A percentile compares a stretch with the other conserved stretches of the same genome.
phyloP scores from a whole-genome alignment of 345 rosid genomes.

The Eucalyptus sp. region DNA sequence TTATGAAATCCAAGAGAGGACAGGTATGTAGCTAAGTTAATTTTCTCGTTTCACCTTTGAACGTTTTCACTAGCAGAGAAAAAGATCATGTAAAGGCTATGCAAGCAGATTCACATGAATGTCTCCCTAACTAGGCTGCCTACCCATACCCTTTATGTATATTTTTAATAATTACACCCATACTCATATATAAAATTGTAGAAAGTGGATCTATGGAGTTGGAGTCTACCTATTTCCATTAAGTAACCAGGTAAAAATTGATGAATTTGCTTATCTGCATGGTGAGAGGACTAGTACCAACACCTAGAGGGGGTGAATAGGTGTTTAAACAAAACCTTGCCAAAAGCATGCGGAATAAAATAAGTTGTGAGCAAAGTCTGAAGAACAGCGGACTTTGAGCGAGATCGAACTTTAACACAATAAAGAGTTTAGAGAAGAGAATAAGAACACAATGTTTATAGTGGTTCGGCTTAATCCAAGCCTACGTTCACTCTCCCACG shows the following conservation, averaged over 20 bases:
- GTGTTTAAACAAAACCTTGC: too few species aligned
- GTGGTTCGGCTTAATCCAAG: too few species aligned
- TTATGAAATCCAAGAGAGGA: not conserved
- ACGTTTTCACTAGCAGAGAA: not conserved
- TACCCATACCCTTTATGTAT: not conserved
- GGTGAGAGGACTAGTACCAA: too few species aligned
- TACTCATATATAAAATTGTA: not conserved
- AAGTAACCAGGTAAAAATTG: not conserved
- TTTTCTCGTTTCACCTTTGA: not conserved
- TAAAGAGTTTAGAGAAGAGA: too few species aligned
- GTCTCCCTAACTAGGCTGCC: not conserved
- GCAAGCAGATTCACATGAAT: not conserved
- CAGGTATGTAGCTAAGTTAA: not conserved
- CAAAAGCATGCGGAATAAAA: too few species aligned
- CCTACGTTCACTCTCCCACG: too few species aligned
- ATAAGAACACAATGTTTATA: too few species aligned
- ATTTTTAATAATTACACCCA: not conserved
- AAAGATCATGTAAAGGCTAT: not conserved
- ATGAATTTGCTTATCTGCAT: not conserved
- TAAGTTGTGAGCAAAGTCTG: too few species aligned
- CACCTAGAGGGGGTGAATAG: too few species aligned
- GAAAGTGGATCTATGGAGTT: not conserved
- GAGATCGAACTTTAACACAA: too few species aligned
- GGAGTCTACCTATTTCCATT: not conserved
- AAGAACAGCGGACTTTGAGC: too few species aligned